phyloP scores from a whole-genome alignment of 2,329 filamentous ascomycete genomes.

The Sporothrix euskadiensis region DNA sequence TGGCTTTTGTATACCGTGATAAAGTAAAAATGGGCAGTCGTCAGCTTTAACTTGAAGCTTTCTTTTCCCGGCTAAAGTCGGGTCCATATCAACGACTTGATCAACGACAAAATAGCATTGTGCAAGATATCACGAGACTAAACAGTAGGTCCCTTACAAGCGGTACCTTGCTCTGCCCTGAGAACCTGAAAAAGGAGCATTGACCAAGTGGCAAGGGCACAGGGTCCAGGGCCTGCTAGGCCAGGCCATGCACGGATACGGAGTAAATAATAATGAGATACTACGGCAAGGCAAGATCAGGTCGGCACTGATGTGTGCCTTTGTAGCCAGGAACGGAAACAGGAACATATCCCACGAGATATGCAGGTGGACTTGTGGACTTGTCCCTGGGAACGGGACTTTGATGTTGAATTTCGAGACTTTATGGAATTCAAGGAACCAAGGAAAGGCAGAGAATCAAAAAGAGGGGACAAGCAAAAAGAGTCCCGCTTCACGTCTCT shows the following conservation, averaged over 20 bases:
- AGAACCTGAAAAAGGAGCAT: neutral
- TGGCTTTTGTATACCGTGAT: neutral
- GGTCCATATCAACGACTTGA: neutral
- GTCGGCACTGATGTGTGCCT: neutral
- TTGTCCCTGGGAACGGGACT: neutral
- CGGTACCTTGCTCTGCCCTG: neutral
- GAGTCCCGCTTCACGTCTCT: neutral
- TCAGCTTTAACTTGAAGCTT: neutral
- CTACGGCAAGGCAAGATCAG: neutral
- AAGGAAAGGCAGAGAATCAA: neutral
- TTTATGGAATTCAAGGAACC: neutral
- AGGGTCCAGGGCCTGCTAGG: neutral
- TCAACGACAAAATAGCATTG: neutral
- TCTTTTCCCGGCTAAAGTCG: neutral
- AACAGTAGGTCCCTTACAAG: no score
- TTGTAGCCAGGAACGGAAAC: neutral
- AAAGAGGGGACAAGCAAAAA: neutral
- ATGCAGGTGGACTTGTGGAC: neutral
- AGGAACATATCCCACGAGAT: neutral
- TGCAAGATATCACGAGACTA: neutral
- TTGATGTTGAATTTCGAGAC: neutral
- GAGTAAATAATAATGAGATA: neutral
- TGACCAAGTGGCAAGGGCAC: neutral
- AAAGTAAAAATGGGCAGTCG: neutral
- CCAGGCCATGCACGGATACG: neutral